Percentiles rank a stretch among this genome's conserved stretches.
Conservation (phyloP, 2,329 filamentous ascomycete genomes). For the Chaetomium globosum region DNA sequence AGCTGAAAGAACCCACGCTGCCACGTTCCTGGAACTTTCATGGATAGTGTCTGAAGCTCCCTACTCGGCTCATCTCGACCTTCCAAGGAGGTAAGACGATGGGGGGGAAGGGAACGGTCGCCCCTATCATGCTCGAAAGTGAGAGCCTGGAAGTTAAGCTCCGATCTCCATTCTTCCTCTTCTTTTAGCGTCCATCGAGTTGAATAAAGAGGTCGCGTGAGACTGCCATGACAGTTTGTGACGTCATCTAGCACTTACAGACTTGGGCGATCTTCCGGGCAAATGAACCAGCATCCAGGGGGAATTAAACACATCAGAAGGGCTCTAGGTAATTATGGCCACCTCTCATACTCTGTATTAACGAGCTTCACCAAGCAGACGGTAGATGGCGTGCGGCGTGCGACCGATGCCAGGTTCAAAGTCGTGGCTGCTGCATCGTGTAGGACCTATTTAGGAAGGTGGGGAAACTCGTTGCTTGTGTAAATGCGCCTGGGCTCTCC, state of each 20-base stretch:
- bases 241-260: constrained; percentile 8
- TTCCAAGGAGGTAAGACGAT: background rate
- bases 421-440: background rate
- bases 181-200: background rate
- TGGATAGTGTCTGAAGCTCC: background rate
- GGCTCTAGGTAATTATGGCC: background rate
- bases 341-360: background rate
- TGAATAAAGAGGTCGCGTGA: background rate
- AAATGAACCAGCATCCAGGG: background rate
- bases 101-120: background rate
- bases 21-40: background rate
- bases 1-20: background rate
- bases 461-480: background rate
- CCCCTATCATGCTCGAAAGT: background rate
- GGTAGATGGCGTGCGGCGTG: background rate
- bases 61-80: background rate
- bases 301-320: background rate
- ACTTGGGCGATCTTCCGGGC: background rate
- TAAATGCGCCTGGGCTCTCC: background rate
- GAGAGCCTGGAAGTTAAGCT: background rate
- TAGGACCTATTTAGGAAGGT: constrained; percentile 7
- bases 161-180: background rate
- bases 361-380: background rate
- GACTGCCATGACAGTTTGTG: background rate
- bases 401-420: background rate